Evolutionary conservation across 257 asterid genomes (phyloP), one percentile per base, ranked within the genome.

Genomic region (Fraxinus americana): DNA sequence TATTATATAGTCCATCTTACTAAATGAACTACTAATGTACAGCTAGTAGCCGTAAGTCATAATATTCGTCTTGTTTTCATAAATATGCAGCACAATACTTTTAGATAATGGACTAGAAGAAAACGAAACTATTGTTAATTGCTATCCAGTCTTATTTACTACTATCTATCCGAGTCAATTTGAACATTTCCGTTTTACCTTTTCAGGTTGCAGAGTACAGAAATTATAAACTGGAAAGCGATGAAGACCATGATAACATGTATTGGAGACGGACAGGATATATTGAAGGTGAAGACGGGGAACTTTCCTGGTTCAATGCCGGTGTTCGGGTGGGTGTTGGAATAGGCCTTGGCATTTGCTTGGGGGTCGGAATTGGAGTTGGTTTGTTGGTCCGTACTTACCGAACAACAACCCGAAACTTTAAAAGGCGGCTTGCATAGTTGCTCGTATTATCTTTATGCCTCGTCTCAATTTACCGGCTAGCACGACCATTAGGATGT

Each of bases 311-410:
- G 97, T 89, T 91, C 83, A 89, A 89, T 77, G 92, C 94, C 16
- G 97, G 97, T 29, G 94, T 91, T n/a, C 80, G 94, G 63, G 97
- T 91, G 38, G 97, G 97, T 9, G 94, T 91, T 12, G 97, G 97
- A 29, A 87, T 91, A 50, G 93, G 94, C 76, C 97, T 91, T 14
- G 92, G 92, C 35, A 80, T 89, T 61, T 91, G 92, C 73, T 79
- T 91, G 7, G 97, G 97, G 0, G 87, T 91, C 14, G 97, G 94
- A 50, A 80, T 91, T 63, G 92, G 94, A 30, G 92, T 88, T 0
- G 94, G 97, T 34, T 70, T 91, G 77, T 85, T 91, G 66, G 90
- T 86, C 41, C 94, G 97, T 9, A 83, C 91, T 9, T 91, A 88
- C 86, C 89, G 88, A 57, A 75, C 86, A 76, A 85, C 97, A 45